phyloP scores from a whole-genome alignment of 2,329 filamentous ascomycete genomes.

The Pseudomassariella vexata region DNA sequence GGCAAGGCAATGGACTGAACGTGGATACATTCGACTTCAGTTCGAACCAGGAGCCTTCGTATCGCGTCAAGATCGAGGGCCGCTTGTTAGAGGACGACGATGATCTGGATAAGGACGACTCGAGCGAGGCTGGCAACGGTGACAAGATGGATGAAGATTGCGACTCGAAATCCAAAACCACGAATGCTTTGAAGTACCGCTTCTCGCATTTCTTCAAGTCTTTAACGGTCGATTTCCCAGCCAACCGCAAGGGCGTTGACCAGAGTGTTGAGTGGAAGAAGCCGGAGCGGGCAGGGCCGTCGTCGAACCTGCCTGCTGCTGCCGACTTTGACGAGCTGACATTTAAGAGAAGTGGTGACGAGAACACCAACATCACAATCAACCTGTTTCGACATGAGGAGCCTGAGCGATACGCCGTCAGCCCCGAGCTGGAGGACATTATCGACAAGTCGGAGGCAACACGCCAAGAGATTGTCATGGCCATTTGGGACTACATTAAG shows the following conservation, averaged over 20 bases:
- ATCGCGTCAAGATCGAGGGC: conserved; percentile 88
- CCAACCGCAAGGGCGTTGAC: conserved; percentile 50
- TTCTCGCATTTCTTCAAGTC: conserved; percentile 78
- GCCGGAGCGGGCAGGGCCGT: conserved; percentile 50
- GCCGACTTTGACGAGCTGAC: conserved; percentile 85
- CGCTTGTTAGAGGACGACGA: conserved; percentile 69
- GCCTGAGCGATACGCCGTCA: conserved; percentile 78
- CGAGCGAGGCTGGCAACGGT: conserved; percentile 39
- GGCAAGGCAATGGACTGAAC: conserved; percentile 69
- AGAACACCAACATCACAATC: conserved; percentile 86
- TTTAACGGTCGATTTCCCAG: conserved; percentile 70
- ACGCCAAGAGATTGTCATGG: conserved; percentile 80
- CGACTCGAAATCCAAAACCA: conserved; percentile 26
- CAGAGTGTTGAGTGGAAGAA: conserved; percentile 81
- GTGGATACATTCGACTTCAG: conserved; percentile 78
- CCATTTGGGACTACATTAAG: conserved; percentile 92
- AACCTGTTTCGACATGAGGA: conserved; percentile 80
- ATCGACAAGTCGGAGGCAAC: conserved; percentile 84
- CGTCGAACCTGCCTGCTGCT: conserved; percentile 53
- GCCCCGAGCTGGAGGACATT: conserved; percentile 72
- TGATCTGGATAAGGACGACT: conserved; percentile 38
- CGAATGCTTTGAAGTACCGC: conserved; percentile 41
- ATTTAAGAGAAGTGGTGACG: conserved; percentile 87
- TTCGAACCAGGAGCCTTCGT: conserved; percentile 70
- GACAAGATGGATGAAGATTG: conserved; percentile 59